Percentiles rank a stretch among this genome's conserved stretches.
Evolutionary conservation across 2,329 filamentous ascomycete genomes (phyloP).

Genomic region (Fusarium anthophilum): DNA sequence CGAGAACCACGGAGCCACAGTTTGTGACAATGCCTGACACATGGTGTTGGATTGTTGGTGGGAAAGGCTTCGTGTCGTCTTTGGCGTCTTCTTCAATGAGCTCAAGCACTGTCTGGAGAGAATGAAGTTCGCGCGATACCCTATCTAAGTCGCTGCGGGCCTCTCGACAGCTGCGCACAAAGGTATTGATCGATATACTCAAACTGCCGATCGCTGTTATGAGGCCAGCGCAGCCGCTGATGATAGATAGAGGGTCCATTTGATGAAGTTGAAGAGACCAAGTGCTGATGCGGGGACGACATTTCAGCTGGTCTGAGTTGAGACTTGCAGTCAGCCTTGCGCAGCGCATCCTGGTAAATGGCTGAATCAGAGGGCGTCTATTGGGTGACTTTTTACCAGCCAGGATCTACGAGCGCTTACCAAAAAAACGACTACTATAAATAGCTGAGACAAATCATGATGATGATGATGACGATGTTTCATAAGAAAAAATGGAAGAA

Average conservation of each 20-base stretch:
- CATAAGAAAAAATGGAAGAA: background rate
- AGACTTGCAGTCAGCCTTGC: background rate
- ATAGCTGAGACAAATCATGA: too few relatives aligned
- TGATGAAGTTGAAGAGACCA: rapidly evolving
- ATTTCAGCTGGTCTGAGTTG: background rate
- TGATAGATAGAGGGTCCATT: constrained; percentile 24
- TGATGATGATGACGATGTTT: background rate
- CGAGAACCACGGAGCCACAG: background rate
- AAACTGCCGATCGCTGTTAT: constrained; percentile 1
- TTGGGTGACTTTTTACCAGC: background rate
- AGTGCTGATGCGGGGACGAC: background rate
- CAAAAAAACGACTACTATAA: rapidly evolving
- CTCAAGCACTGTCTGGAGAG: constrained; percentile 15
- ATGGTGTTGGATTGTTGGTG: background rate
- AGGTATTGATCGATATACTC: background rate
- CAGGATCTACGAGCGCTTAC: background rate
- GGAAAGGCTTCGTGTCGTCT: background rate
- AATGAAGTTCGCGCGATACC: constrained; percentile 26
- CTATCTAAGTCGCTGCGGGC: constrained; percentile 21
- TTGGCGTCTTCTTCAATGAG: constrained; percentile 21
- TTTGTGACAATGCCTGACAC: constrained; percentile 1
- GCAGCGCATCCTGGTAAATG: background rate
- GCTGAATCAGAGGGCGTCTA: background rate
- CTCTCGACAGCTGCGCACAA: constrained; percentile 23
- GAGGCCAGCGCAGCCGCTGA: constrained; percentile 17